A percentile compares a stretch with the other conserved stretches of the same genome.
phyloP scores from a whole-genome alignment of 1,139 yeast species.

The Saccharomyces hybrid region DNA sequence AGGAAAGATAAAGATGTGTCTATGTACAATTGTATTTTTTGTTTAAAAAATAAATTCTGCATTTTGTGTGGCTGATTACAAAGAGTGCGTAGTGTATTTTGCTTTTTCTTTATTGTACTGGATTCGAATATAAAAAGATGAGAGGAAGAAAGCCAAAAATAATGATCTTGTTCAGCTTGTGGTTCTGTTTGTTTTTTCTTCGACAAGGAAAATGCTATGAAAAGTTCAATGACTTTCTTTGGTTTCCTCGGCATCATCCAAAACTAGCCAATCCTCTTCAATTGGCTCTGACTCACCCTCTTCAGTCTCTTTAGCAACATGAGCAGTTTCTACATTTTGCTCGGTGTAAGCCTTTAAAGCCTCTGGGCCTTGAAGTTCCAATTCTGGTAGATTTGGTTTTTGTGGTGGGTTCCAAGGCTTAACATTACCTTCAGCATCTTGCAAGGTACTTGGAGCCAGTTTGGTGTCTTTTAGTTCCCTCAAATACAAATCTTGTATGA shows the following conservation, averaged over 20 bases:
- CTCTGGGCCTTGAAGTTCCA: slow-evolving; percentile 43
- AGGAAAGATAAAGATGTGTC: not conserved
- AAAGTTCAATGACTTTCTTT: slow-evolving; percentile 44
- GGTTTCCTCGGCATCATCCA: slow-evolving; percentile 49
- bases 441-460: slow-evolving; percentile 66
- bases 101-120: not conserved
- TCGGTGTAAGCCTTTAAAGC: slow-evolving; percentile 70
- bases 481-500: slow-evolving; percentile 79
- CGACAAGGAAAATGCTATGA: not conserved
- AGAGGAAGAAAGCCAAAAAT: not conserved
- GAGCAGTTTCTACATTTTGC: slow-evolving; percentile 63
- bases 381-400: slow-evolving; percentile 72
- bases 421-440: slow-evolving; percentile 73
- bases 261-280: slow-evolving; percentile 76
- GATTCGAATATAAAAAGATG: not conserved
- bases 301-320: slow-evolving; percentile 8
- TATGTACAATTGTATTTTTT: not conserved
- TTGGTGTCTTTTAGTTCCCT: slow-evolving; percentile 83
- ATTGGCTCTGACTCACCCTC: slow-evolving; percentile 30
- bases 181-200: not conserved
- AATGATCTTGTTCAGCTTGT: not conserved
- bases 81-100: not conserved
- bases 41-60: not conserved
- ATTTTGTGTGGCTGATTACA: not conserved
- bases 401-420: slow-evolving; percentile 74